Evolutionary conservation across 2,329 filamentous ascomycete genomes (phyloP).

Genomic region (Alternaria brassicae): DNA sequence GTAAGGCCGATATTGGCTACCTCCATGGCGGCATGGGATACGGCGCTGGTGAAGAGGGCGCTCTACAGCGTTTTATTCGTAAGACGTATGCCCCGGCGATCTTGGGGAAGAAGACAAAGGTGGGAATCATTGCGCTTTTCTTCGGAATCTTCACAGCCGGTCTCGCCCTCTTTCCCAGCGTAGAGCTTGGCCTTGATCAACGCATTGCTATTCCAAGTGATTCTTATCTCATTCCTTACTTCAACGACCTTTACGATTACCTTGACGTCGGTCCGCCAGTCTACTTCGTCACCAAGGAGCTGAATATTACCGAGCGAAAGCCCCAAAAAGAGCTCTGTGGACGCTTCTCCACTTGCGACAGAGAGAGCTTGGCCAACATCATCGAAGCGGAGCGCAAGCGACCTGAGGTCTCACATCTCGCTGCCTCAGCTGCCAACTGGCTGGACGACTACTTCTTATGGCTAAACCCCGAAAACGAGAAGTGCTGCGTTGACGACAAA

Average conservation of each 20-base stretch:
- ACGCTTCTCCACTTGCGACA: slow-evolving; percentile 86
- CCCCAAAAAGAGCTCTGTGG: slow-evolving; percentile 90
- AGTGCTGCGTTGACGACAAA: slow-evolving; percentile 70
- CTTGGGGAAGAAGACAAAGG: slow-evolving; percentile 80
- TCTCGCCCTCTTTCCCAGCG: slow-evolving; percentile 81
- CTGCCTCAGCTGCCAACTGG: slow-evolving; percentile 91
- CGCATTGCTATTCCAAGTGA: slow-evolving; percentile 91
- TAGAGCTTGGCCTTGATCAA: slow-evolving; percentile 90
- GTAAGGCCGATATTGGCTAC: slow-evolving; percentile 73
- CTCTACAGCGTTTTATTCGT: slow-evolving; percentile 85
- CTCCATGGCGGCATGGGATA: slow-evolving; percentile 69
- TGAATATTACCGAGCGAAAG: slow-evolving; percentile 77
- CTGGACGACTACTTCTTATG: slow-evolving; percentile 96
- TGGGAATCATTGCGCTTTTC: slow-evolving; percentile 78
- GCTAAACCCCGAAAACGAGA: slow-evolving; percentile 79
- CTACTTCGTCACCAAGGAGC: slow-evolving; percentile 87
- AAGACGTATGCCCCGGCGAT: slow-evolving; percentile 85
- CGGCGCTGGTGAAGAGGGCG: slow-evolving; percentile 82
- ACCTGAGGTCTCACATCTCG: slow-evolving; percentile 84
- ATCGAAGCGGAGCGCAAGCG: slow-evolving; percentile 94
- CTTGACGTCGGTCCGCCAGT: slow-evolving; percentile 91
- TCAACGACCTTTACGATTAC: slow-evolving; percentile 94
- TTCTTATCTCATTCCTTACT: slow-evolving; percentile 95
- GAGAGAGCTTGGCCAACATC: slow-evolving; percentile 83
- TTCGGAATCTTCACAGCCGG: slow-evolving; percentile 86